These are phyloP conservation scores for Eucalyptus curtisii DNA, from an alignment of 345 rosid genomes.

Conservation along the genomic window DNA sequence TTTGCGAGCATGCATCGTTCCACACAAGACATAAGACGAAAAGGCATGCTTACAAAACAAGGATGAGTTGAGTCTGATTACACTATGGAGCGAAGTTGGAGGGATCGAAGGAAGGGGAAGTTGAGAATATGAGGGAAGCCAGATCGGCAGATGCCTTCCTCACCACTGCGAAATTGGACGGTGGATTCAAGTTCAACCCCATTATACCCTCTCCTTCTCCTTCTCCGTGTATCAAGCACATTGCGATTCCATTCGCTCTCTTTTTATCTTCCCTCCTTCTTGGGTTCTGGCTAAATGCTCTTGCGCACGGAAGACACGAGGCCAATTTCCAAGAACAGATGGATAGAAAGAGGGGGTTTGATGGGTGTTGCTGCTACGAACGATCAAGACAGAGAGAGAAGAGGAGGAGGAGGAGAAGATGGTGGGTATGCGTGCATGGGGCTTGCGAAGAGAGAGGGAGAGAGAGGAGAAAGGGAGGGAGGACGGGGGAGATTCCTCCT, in stretches of 20 bases:
- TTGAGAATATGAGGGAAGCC: constrained; percentile 42
- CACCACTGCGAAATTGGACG: constrained; percentile 71
- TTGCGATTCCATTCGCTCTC: not conserved
- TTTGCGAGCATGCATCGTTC: not conserved
- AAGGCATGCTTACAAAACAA: not conserved
- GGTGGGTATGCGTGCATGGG: not conserved
- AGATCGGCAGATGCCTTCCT: constrained; percentile 67
- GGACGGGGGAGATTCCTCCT: not conserved
- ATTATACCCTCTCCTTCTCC: not conserved
- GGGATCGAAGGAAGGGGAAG: constrained; percentile 45
- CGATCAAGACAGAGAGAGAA: not conserved
- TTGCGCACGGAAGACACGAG: not conserved
- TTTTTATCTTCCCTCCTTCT: not conserved
- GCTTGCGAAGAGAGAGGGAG: not conserved
- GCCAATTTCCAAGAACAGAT: not conserved
- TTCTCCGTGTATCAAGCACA: not conserved
- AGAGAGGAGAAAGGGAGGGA: not conserved
- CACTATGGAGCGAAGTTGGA: constrained; percentile 70
- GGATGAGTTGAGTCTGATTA: not conserved
- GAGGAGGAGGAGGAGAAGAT: not conserved
- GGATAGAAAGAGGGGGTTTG: not conserved
- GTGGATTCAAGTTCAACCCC: constrained; percentile 10
- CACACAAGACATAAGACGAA: not conserved
- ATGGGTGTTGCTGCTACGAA: not conserved
- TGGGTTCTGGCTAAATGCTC: not conserved